A percentile compares a stretch with the other conserved stretches of the same genome.
These are phyloP conservation scores for Vanrija sp. DNA, from an alignment of 1,284 basidiomycete genomes.

Conservation along the genomic window DNA sequence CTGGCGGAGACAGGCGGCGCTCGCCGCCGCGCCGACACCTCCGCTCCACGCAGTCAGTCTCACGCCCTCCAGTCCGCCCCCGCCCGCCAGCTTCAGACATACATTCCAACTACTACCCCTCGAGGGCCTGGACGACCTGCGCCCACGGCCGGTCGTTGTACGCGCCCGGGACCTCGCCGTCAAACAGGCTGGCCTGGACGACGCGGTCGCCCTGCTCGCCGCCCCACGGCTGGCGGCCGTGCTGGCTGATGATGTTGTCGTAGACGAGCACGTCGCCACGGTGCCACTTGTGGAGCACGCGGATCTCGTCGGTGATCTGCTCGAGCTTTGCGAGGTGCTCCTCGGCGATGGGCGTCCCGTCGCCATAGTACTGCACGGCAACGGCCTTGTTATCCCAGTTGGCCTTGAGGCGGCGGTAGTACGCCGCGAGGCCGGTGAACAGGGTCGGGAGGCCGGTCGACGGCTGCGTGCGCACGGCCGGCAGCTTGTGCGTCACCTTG, in stretches of 20 bases:
- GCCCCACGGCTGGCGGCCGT: conserved; percentile 12
- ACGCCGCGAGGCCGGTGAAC: conserved; percentile 7
- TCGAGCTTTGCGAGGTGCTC: conserved; percentile 11
- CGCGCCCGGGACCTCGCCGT: conserved; percentile 6
- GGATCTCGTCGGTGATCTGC: conserved; percentile 15
- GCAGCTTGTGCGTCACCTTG: conserved; percentile 11
- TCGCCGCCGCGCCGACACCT: too few relatives aligned
- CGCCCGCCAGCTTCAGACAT: too few relatives aligned
- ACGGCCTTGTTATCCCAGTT: conserved; percentile 4
- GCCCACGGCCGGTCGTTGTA: conserved; percentile 9
- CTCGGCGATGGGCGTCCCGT: conserved; percentile 15
- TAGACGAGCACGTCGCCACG: conserved; percentile 13
- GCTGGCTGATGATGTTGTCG: conserved; percentile 15
- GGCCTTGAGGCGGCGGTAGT: conserved; percentile 3
- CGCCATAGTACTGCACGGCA: conserved; percentile 8
- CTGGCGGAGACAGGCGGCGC: too few relatives aligned
- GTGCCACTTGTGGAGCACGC: conserved; percentile 15
- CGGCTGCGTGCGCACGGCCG: conserved; percentile 5
- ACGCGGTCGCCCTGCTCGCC: conserved; percentile 12
- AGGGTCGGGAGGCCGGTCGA: conserved; percentile 6
- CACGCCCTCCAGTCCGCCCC: too few relatives aligned
- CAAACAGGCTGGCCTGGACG: conserved; percentile 8
- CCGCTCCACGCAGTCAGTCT: too few relatives aligned
- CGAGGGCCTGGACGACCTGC: conserved; percentile 4
- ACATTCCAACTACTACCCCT: neutral